phyloP scores from a whole-genome alignment of 2,329 filamentous ascomycete genomes.

The Chalara sp. region DNA sequence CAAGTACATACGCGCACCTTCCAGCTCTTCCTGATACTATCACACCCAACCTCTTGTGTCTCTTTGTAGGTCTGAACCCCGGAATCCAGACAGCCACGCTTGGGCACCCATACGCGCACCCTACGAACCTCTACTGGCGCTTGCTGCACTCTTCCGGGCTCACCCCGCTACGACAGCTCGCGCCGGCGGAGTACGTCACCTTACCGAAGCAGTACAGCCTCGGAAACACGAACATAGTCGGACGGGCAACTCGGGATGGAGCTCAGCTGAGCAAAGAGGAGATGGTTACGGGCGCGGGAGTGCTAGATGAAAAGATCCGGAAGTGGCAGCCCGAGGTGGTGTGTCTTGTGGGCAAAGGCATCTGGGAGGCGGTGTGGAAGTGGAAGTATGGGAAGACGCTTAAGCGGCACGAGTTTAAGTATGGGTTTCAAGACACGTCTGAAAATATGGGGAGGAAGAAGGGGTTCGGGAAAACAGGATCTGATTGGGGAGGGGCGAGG shows the following conservation, averaged over 20 bases:
- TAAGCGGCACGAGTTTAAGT: constrained; percentile 52
- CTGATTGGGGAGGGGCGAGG: constrained; percentile 48
- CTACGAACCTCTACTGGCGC: constrained; percentile 71
- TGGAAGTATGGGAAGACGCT: constrained; percentile 46
- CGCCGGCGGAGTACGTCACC: constrained; percentile 43
- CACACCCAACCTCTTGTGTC: constrained; percentile 55
- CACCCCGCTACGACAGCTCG: constrained; percentile 36
- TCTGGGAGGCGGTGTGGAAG: constrained; percentile 63
- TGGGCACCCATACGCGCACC: constrained; percentile 73
- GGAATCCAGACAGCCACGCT: constrained; percentile 62
- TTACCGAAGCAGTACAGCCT: constrained; percentile 54
- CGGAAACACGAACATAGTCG: constrained; percentile 65
- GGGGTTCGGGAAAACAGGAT: constrained; percentile 2
- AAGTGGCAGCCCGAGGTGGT: constrained; percentile 54
- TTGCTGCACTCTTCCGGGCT: constrained; percentile 43
- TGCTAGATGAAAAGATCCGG: constrained; percentile 54
- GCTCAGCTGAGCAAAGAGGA: constrained; percentile 55
- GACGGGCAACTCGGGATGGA: constrained; percentile 52
- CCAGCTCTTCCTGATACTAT: constrained; percentile 53
- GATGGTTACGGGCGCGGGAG: constrained; percentile 52
- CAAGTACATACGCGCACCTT: constrained; percentile 66
- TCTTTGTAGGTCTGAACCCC: constrained; percentile 74
- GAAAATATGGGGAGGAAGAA: constrained; percentile 47
- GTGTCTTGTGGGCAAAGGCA: constrained; percentile 62
- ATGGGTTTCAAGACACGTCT: constrained; percentile 59